phyloP scores from a whole-genome alignment of 106 monocot genomes.

The Dendrobium catenatum region DNA sequence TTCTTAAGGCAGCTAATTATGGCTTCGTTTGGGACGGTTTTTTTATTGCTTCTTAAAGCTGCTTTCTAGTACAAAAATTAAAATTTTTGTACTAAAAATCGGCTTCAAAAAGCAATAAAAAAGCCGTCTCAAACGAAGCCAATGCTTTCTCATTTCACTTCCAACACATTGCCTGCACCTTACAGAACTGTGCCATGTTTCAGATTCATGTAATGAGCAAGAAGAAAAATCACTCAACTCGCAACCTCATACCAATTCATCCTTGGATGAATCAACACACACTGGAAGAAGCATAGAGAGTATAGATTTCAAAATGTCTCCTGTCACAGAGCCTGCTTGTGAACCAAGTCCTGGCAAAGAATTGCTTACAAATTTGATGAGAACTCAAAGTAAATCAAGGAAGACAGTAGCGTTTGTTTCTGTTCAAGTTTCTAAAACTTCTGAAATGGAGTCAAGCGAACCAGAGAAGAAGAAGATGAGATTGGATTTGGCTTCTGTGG shows the following conservation, averaged over 20 bases:
- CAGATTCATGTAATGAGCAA: background rate
- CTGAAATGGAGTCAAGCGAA: background rate
- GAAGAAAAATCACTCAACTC: background rate
- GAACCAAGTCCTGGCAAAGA: background rate
- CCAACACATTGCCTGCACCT: background rate
- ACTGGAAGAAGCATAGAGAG: background rate
- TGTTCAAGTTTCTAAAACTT: conserved; percentile 1
- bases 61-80: no score
- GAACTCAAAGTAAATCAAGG: background rate
- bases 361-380: background rate
- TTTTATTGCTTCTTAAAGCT: no score
- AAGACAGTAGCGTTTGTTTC: background rate
- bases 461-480: conserved; percentile 6
- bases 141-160: background rate
- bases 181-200: background rate
- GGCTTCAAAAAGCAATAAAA: no score
- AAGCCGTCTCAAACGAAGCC: no score
- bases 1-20: background rate
- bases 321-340: background rate
- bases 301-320: background rate
- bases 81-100: no score
- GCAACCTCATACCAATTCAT: background rate
- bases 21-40: no score
- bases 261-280: background rate
- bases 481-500: background rate